These are phyloP conservation scores for Hanseniaspora meyeri DNA, from an alignment of 805 yeast species.

Conservation along the genomic window DNA sequence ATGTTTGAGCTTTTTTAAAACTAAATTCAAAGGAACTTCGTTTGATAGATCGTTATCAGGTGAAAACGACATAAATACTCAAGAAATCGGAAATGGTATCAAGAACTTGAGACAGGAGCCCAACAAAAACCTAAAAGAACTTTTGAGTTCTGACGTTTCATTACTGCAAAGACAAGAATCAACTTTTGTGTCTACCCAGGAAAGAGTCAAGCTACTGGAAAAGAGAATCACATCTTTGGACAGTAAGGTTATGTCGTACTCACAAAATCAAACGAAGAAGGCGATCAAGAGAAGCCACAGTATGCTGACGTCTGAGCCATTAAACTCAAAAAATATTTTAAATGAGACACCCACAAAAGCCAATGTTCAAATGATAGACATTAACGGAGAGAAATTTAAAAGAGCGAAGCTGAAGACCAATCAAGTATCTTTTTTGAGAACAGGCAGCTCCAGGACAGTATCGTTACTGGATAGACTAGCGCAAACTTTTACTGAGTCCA, in stretches of 20 bases:
- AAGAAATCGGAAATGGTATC: not conserved
- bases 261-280: conserved; percentile 14
- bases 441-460: conserved; percentile 9
- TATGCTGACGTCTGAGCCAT: conserved; percentile 19
- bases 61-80: not conserved
- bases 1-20: conserved; percentile 35
- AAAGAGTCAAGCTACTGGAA: conserved; percentile 8
- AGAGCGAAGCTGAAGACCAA: conserved; percentile 23
- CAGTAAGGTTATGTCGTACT: not conserved
- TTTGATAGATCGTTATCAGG: conserved; percentile 22
- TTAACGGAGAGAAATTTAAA: conserved; percentile 22
- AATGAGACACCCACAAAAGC: conserved; percentile 22
- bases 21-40: conserved; percentile 38
- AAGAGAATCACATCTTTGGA: conserved; percentile 11
- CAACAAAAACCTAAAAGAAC: conserved; percentile 3
- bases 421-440: conserved; percentile 15
- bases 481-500: not conserved
- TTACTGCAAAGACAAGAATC: conserved; percentile 5
- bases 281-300: conserved; percentile 22
- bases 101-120: conserved; percentile 15
- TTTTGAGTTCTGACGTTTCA: conserved; percentile 2
- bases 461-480: not conserved
- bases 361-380: conserved; percentile 17
- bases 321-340: conserved; percentile 15
- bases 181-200: conserved; percentile 1